These are phyloP conservation scores for Pichia insulana DNA, from an alignment of 805 yeast genomes.

Conservation along the genomic window DNA sequence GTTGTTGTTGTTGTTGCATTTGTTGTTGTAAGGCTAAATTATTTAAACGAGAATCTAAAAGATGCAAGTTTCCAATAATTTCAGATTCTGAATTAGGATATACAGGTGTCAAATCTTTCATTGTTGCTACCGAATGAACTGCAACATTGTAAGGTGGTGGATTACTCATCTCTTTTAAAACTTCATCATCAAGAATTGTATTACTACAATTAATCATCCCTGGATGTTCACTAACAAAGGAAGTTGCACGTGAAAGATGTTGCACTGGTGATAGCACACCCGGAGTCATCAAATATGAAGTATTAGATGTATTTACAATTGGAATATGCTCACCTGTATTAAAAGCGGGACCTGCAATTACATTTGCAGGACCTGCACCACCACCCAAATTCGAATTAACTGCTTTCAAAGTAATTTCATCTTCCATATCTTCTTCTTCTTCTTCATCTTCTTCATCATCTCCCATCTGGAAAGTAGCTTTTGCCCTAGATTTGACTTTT, in stretches of 20 bases:
- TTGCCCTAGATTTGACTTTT: background rate
- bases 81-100: conserved; percentile 38
- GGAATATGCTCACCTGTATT: conserved; percentile 12
- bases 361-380: background rate
- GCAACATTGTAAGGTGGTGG: conserved; percentile 89
- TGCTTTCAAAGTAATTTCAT: conserved; percentile 1
- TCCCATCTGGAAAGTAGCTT: conserved; percentile 25
- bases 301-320: background rate
- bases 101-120: conserved; percentile 59
- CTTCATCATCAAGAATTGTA: background rate
- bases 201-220: background rate
- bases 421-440: background rate
- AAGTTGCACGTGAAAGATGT: conserved; percentile 51
- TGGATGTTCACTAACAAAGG: conserved; percentile 26
- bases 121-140: conserved; percentile 40
- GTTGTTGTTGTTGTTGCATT: too few relatives aligned
- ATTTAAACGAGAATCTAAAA: conserved; percentile 25
- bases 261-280: conserved; percentile 46
- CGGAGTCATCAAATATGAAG: conserved; percentile 25
- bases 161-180: conserved; percentile 29
- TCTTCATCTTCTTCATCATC: conserved; percentile 13
- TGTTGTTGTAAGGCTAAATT: conserved; percentile 13
- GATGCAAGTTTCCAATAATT: conserved; percentile 21
- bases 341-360: conserved; percentile 19
- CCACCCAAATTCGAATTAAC: background rate